Conservation (phyloP, 192 early-diverging fungal genomes). For the Backusella westeae region DNA sequence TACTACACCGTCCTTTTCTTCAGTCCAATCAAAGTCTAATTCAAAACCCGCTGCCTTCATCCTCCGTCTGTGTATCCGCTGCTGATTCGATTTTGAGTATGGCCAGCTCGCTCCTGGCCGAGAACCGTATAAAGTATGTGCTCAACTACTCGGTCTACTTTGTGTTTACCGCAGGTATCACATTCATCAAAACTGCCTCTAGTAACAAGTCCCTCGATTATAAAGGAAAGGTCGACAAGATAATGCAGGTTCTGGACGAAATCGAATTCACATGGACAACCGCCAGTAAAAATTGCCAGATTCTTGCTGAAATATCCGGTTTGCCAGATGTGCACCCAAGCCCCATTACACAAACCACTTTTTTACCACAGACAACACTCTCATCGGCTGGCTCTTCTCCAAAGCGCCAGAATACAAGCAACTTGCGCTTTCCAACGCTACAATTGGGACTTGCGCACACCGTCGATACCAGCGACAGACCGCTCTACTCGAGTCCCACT, state of each 20-base stretch:
- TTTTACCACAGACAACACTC: not conserved
- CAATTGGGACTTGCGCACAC: not conserved
- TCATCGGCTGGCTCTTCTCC: not conserved
- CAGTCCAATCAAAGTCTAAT: conserved; percentile 16
- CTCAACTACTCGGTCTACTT: conserved; percentile 26
- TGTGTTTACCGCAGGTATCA: conserved; percentile 31
- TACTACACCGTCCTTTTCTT: conserved; percentile 54
- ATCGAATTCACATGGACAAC: conserved; percentile 27
- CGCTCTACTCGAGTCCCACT: not conserved
- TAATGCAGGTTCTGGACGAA: conserved; percentile 19
- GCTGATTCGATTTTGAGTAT: conserved; percentile 30
- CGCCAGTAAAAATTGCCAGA: conserved; percentile 19
- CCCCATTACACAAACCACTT: too few species aligned
- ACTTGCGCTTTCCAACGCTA: not conserved
- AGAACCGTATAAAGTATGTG: conserved; percentile 8
- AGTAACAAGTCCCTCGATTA: conserved; percentile 4
- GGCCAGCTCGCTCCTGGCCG: conserved; percentile 7
- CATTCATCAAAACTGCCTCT: conserved; percentile 27
- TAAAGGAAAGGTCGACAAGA: conserved; percentile 21
- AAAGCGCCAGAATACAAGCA: not conserved
- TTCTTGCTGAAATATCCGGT: conserved; percentile 27
- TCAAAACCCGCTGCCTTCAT: conserved; percentile 16
- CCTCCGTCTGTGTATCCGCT: conserved; percentile 21
- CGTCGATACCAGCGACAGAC: not conserved
- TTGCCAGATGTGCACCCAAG: not conserved